Evolutionary conservation across 495 filamentous ascomycete genomes (phyloP).

Genomic region (Alectoria sarmentosa): DNA sequence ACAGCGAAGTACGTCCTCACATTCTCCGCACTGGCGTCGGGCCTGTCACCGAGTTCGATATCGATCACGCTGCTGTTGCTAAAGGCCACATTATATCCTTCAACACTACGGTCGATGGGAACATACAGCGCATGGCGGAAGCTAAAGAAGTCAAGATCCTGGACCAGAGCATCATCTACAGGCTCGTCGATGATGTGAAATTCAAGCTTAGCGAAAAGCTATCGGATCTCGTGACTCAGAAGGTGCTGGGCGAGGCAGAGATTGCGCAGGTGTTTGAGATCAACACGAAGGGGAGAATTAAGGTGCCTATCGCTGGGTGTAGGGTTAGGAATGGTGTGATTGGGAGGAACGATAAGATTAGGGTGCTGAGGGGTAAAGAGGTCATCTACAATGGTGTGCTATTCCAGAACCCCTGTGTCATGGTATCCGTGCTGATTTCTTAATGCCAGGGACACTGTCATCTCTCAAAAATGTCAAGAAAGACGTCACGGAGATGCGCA

Average conservation of each 20-base stretch:
- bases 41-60: slow-evolving; percentile 73
- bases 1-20: slow-evolving; percentile 69
- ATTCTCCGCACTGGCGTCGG: slow-evolving; percentile 75
- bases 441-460: slow-evolving; percentile 54
- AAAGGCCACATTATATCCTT: slow-evolving; percentile 74
- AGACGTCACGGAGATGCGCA: slow-evolving; percentile 78
- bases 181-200: slow-evolving; percentile 76
- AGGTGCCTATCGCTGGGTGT: slow-evolving; percentile 74
- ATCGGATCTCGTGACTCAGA: slow-evolving; percentile 52
- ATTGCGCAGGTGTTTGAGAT: slow-evolving; percentile 77
- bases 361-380: slow-evolving; percentile 62
- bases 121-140: slow-evolving; percentile 64
- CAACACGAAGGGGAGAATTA: slow-evolving; percentile 61
- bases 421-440: slow-evolving; percentile 6
- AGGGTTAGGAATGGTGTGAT: slow-evolving; percentile 79
- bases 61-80: slow-evolving; percentile 74
- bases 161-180: slow-evolving; percentile 90
- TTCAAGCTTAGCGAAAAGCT: slow-evolving; percentile 59
- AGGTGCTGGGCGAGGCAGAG: slow-evolving; percentile 83
- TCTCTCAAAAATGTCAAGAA: slow-evolving; percentile 91
- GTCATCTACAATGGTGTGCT: slow-evolving; percentile 72
- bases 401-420: not conserved
- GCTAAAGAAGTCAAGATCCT: slow-evolving; percentile 63
- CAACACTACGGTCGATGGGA: slow-evolving; percentile 64
- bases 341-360: slow-evolving; percentile 51